phyloP scores from a whole-genome alignment of 2,329 filamentous ascomycete genomes.

The Aspergillus hortae region DNA sequence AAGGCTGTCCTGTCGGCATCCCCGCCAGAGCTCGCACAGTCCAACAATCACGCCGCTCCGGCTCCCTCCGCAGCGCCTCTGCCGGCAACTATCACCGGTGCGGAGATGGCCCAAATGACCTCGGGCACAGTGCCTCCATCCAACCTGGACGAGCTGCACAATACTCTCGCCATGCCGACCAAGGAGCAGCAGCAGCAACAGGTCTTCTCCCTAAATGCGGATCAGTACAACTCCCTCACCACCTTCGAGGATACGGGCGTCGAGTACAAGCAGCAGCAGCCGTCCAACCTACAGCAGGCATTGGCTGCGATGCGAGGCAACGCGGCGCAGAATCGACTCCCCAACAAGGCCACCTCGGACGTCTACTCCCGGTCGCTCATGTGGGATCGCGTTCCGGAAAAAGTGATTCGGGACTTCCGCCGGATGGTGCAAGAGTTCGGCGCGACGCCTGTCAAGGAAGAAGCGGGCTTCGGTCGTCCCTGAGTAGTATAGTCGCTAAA shows the following conservation, averaged over 20 bases:
- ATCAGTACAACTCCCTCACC: slow-evolving; percentile 83
- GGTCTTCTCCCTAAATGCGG: slow-evolving; percentile 77
- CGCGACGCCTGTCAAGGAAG: slow-evolving; percentile 29
- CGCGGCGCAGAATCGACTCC: slow-evolving; percentile 58
- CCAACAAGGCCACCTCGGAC: slow-evolving; percentile 63
- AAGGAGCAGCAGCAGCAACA: slow-evolving; percentile 86
- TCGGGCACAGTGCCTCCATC: slow-evolving; percentile 28
- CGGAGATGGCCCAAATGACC: slow-evolving; percentile 40
- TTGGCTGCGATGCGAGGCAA: slow-evolving; percentile 72
- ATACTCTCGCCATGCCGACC: slow-evolving; percentile 68
- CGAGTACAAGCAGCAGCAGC: slow-evolving; percentile 37
- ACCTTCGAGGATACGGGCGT: slow-evolving; percentile 57
- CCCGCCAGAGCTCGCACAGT: slow-evolving; percentile 48
- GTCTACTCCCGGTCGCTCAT: slow-evolving; percentile 90
- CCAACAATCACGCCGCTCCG: slow-evolving; percentile 39
- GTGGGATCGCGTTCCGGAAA: slow-evolving; percentile 88
- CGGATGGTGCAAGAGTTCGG: slow-evolving; percentile 80
- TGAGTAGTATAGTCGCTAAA: slow-evolving; percentile 10
- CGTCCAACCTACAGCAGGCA: slow-evolving; percentile 54
- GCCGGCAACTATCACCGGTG: slow-evolving; percentile 33
- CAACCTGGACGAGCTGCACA: slow-evolving; percentile 61
- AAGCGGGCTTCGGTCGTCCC: slow-evolving; percentile 15
- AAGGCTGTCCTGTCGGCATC: slow-evolving; percentile 45
- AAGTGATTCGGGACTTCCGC: slow-evolving; percentile 89
- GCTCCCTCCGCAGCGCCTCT: slow-evolving; percentile 22